phyloP scores from a whole-genome alignment of 768 basidiomycete genomes.

The Mycena albidolilacea region DNA sequence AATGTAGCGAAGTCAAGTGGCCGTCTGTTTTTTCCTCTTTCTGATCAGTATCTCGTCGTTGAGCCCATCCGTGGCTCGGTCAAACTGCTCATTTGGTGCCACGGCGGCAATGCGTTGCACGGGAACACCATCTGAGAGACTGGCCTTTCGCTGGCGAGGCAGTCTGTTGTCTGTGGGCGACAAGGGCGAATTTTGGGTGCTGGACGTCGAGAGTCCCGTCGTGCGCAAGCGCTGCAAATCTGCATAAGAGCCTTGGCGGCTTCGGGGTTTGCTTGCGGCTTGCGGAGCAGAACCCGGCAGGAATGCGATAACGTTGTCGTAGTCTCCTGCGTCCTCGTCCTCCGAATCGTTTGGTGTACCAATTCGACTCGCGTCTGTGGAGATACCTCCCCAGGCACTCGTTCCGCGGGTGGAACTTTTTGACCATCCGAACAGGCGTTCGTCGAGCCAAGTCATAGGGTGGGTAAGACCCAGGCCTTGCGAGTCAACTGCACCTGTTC shows the following conservation, averaged over 20 bases:
- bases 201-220: constrained; percentile 36
- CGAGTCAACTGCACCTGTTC: constrained; percentile 84
- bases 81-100: constrained; percentile 71
- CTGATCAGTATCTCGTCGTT: constrained; percentile 73
- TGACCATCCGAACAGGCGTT: constrained; percentile 94
- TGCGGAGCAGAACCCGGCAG: constrained; percentile 67
- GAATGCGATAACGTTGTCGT: constrained; percentile 87
- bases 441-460: constrained; percentile 96
- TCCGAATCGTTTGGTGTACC: constrained; percentile 85
- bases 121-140: constrained; percentile 74
- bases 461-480: constrained; percentile 89
- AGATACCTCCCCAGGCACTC: constrained; percentile 84
- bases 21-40: constrained; percentile 42
- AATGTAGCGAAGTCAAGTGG: constrained; percentile 27
- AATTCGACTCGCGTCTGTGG: constrained; percentile 69
- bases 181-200: background rate
- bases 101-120: constrained; percentile 76
- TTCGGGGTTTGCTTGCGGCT: constrained; percentile 62
- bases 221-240: constrained; percentile 80
- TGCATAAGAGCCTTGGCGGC: constrained; percentile 84
- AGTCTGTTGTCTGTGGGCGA: constrained; percentile 16
- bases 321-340: constrained; percentile 91
- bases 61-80: constrained; percentile 74
- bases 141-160: constrained; percentile 62
- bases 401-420: constrained; percentile 83